phyloP scores from a whole-genome alignment of 768 basidiomycete genomes.

The Boletus rubescentipes region DNA sequence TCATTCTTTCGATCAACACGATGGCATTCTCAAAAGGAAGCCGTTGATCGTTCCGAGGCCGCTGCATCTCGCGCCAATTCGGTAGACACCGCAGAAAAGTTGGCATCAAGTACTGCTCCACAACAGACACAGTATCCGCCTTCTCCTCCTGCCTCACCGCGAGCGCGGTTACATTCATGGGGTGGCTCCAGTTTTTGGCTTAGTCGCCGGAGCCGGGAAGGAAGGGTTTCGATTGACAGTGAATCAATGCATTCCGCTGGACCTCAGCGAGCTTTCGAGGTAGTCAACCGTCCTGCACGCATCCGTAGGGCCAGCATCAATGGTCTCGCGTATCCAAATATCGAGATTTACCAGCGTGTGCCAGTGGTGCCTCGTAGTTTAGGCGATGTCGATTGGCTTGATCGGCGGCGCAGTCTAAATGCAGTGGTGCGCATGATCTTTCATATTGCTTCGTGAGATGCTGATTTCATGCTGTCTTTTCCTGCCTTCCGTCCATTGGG shows the following conservation, averaged over 20 bases:
- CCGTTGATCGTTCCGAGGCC: slow-evolving; percentile 23
- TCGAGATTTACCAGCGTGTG: slow-evolving; percentile 45
- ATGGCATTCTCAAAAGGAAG: slow-evolving; percentile 17
- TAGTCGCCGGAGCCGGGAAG: slow-evolving; percentile 35
- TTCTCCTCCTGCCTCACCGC: slow-evolving; percentile 32
- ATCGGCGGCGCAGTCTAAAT: slow-evolving; percentile 68
- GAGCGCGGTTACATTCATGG: slow-evolving; percentile 38
- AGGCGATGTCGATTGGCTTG: slow-evolving; percentile 77
- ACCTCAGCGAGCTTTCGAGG: slow-evolving; percentile 45
- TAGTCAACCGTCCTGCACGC: slow-evolving; percentile 49
- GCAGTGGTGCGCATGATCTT: slow-evolving; percentile 54
- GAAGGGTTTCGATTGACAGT: slow-evolving; percentile 41
- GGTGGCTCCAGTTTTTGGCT: slow-evolving; percentile 38
- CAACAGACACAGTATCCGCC: slow-evolving; percentile 32
- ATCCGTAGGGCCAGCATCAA: slow-evolving; percentile 52
- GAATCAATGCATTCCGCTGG: slow-evolving; percentile 35
- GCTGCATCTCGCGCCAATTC: slow-evolving; percentile 37
- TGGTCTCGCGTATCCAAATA: slow-evolving; percentile 42
- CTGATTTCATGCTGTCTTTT: slow-evolving; percentile 20
- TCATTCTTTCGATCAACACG: slow-evolving; percentile 14
- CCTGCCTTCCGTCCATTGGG: slow-evolving; percentile 1
- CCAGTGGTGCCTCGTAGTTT: slow-evolving; percentile 51
- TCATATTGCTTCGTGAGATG: slow-evolving; percentile 18
- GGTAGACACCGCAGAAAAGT: slow-evolving; percentile 42
- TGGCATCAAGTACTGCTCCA: slow-evolving; percentile 29